Evolutionary conservation across 805 yeast genomes (phyloP).

Genomic region (Kazachstania kunashirensis): DNA sequence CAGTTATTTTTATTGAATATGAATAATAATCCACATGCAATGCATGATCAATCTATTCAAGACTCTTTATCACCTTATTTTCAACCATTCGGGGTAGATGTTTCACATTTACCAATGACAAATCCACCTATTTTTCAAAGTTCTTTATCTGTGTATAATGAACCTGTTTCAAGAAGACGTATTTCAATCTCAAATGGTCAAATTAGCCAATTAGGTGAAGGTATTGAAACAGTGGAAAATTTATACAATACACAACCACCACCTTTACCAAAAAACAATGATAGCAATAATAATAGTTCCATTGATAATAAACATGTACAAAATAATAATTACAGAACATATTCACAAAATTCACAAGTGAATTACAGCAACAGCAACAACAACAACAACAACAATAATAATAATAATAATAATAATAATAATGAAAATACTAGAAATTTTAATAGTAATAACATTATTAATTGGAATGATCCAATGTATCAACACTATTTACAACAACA

Average conservation of each 20-base stretch:
- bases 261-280: constrained; percentile 8
- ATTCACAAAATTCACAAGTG: not conserved
- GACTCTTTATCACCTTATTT: constrained; percentile 35
- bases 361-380: not conserved
- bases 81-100: constrained; percentile 37
- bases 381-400: not conserved
- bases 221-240: constrained; percentile 30
- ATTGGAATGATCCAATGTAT: not conserved
- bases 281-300: constrained; percentile 5
- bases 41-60: constrained; percentile 26
- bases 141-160: constrained; percentile 30
- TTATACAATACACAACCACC: constrained; percentile 30
- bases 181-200: constrained; percentile 80
- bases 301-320: not conserved
- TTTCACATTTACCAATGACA: constrained; percentile 36
- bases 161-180: constrained; percentile 38
- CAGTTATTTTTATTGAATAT: constrained; percentile 10
- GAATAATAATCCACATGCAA: constrained; percentile 20
- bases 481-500: too few species aligned
- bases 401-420: not conserved
- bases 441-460: not conserved
- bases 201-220: constrained; percentile 59
- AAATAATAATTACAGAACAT: constrained; percentile 9
- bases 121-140: constrained; percentile 39
- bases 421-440: not conserved